A percentile compares a stretch with the other conserved stretches of the same genome.
Evolutionary conservation across 192 early-diverging fungal species (phyloP).

Genomic region (Linnemannia elongata): DNA sequence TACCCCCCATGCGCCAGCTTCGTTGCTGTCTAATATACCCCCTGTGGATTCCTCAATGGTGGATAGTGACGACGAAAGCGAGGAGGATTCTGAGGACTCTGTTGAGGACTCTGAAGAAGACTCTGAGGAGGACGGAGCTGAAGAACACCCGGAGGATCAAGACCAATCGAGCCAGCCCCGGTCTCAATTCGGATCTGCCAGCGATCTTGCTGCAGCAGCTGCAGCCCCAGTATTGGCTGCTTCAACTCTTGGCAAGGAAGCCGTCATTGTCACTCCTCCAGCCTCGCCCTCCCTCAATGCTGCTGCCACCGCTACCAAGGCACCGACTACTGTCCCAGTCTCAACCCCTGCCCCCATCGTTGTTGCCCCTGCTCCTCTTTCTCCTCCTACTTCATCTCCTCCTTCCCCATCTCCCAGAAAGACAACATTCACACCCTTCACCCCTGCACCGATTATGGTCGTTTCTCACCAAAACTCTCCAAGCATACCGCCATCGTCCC

Average conservation of each 20-base stretch:
- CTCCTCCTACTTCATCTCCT: background rate
- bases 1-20: background rate
- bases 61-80: background rate
- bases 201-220: background rate
- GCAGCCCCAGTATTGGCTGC: background rate
- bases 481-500: background rate
- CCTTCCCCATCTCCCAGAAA: conserved; percentile 11
- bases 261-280: background rate
- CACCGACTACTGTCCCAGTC: background rate
- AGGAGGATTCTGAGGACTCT: background rate
- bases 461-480: background rate
- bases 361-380: background rate
- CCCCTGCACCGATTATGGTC: background rate
- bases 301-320: background rate
- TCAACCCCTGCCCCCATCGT: background rate
- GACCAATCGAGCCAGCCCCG: background rate
- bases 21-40: conserved; percentile 26
- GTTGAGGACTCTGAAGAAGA: background rate
- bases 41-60: background rate
- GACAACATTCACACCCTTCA: background rate
- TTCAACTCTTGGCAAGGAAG: background rate
- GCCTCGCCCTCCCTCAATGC: background rate
- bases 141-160: background rate
- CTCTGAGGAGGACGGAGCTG: background rate
- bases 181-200: background rate